A percentile compares a stretch with the other conserved stretches of the same genome.
These are phyloP conservation scores for Sergeia podlipaevii DNA, from an alignment of 208 protist genomes.

Conservation along the genomic window DNA sequence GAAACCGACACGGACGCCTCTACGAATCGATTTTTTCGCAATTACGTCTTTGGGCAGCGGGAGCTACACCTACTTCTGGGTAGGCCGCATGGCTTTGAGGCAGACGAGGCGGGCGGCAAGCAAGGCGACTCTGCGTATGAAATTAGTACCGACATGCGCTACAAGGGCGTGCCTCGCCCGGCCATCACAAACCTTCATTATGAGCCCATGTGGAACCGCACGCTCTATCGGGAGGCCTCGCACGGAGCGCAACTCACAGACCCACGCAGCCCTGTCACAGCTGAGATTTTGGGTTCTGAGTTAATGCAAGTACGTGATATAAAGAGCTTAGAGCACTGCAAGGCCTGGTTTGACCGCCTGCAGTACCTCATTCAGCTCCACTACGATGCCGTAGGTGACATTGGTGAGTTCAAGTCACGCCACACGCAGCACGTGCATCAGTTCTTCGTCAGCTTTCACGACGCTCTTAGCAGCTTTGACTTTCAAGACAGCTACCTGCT, in stretches of 20 bases:
- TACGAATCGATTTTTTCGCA: slow-evolving; percentile 80
- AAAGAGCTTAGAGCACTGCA: slow-evolving; percentile 78
- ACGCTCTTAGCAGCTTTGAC: slow-evolving; percentile 81
- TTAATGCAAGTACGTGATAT: slow-evolving; percentile 72
- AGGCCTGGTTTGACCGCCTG: slow-evolving; percentile 84
- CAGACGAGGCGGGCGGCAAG: slow-evolving; percentile 40
- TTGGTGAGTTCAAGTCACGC: slow-evolving; percentile 69
- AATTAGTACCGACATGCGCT: slow-evolving; percentile 58
- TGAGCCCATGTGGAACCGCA: slow-evolving; percentile 75
- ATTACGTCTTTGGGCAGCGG: slow-evolving; percentile 71
- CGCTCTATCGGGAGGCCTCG: slow-evolving; percentile 60
- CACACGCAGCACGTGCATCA: slow-evolving; percentile 85
- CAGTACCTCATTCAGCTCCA: slow-evolving; percentile 78
- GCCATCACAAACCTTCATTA: slow-evolving; percentile 81
- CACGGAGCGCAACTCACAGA: slow-evolving; percentile 60
- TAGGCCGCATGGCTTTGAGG: slow-evolving; percentile 71
- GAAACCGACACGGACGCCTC: slow-evolving; percentile 85
- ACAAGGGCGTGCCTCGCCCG: slow-evolving; percentile 64
- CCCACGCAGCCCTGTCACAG: slow-evolving; percentile 54
- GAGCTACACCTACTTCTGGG: slow-evolving; percentile 77
- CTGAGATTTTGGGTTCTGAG: slow-evolving; percentile 70
- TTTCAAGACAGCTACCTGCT: slow-evolving; percentile 77
- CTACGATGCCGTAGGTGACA: slow-evolving; percentile 85
- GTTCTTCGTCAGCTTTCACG: slow-evolving; percentile 88
- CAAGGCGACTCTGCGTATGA: slow-evolving; percentile 68